phyloP scores from a whole-genome alignment of 2,329 filamentous ascomycete genomes.

The Xylariaceae sp. region DNA sequence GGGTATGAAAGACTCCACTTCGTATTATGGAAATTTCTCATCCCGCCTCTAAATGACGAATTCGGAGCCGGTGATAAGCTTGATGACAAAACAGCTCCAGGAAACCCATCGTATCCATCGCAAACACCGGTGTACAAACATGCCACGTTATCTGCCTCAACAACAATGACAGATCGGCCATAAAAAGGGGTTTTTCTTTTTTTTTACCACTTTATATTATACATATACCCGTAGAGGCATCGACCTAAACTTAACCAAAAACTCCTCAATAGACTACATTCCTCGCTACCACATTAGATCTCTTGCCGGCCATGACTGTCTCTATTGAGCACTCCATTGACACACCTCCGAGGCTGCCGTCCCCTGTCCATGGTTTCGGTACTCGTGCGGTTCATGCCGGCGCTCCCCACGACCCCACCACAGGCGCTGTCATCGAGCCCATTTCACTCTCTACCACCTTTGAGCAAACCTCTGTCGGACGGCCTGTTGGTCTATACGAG shows the following conservation, averaged over 20 bases:
- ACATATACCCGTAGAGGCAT: too few species aligned
- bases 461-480: constrained; percentile 85
- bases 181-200: neutral
- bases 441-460: constrained; percentile 97
- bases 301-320: constrained; percentile 30
- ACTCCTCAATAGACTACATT: neutral
- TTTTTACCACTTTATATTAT: neutral
- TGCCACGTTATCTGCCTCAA: too few species aligned
- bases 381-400: constrained; percentile 95
- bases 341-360: constrained; percentile 73
- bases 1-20: too few species aligned
- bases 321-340: constrained; percentile 54
- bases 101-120: constrained; percentile 4
- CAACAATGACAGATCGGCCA: neutral
- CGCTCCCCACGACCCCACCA: constrained; percentile 84
- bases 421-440: constrained; percentile 92
- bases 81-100: constrained; percentile 22
- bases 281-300: neutral
- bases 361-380: constrained; percentile 80
- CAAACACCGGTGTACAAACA: neutral
- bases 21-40: too few species aligned
- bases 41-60: constrained; percentile 29
- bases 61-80: constrained; percentile 14
- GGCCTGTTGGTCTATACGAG: constrained; percentile 86
- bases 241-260: neutral